A percentile compares a stretch with the other conserved stretches of the same genome.
phyloP scores from a whole-genome alignment of 768 basidiomycete species.

The Podaxis sp. region DNA sequence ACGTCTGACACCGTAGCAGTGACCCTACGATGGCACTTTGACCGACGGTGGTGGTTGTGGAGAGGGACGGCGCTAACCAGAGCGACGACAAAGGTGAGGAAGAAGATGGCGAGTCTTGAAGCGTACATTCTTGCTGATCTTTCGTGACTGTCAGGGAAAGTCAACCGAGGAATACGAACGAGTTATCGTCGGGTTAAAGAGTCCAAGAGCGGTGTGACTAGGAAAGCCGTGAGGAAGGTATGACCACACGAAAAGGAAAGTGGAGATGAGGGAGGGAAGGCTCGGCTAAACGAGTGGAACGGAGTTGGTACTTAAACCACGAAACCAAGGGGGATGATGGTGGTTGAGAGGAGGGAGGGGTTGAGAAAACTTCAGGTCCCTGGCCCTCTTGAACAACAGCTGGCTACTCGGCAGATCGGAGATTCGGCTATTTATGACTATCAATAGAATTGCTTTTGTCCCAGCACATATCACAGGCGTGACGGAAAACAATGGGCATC shows the following conservation, averaged over 20 bases:
- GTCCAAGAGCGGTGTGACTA: conserved; percentile 14
- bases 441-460: conserved; percentile 6
- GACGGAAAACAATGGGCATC: conserved; percentile 1
- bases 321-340: conserved; percentile 11
- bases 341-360: conserved; percentile 5
- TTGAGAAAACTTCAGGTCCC: conserved; percentile 8
- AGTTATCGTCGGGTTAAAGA: background rate
- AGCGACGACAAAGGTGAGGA: conserved; percentile 24
- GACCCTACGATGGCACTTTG: conserved; percentile 8
- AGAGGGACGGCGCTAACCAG: conserved; percentile 22
- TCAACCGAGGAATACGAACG: conserved; percentile 1
- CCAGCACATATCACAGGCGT: background rate
- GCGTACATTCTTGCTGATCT: conserved; percentile 20
- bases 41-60: conserved; percentile 18
- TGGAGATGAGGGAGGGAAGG: conserved; percentile 13
- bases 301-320: conserved; percentile 11
- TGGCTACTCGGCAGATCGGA: conserved; percentile 9
- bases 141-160: background rate
- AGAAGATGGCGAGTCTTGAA: conserved; percentile 20
- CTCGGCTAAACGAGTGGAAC: conserved; percentile 9
- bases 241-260: conserved; percentile 17
- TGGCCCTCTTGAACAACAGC: background rate
- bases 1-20: background rate
- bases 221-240: conserved; percentile 18
- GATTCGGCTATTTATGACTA: conserved; percentile 9